Percentiles rank a stretch among this genome's conserved stretches.
Conservation (phyloP, 345 rosid species). For the Kernera saxatilis region DNA sequence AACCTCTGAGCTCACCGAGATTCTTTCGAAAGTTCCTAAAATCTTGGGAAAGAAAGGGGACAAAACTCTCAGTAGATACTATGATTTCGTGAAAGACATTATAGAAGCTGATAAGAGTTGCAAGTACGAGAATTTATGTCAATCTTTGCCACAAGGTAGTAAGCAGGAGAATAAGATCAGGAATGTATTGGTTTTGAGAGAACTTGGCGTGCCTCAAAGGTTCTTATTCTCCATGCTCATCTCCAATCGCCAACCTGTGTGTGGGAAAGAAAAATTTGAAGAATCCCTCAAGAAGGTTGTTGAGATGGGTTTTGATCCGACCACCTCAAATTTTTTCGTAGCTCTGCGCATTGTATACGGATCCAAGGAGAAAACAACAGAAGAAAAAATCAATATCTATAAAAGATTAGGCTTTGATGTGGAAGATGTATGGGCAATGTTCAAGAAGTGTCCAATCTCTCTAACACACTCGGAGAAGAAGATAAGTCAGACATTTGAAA, state of each 20-base stretch:
- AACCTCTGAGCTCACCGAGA: background rate
- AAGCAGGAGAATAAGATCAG: background rate
- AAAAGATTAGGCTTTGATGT: slow-evolving; percentile 29
- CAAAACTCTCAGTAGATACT: background rate
- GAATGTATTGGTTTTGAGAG: slow-evolving; percentile 15
- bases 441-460: slow-evolving; percentile 15
- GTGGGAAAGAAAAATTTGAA: background rate
- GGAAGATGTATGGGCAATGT: slow-evolving; percentile 14
- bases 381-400: background rate
- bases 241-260: background rate
- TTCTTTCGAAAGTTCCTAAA: slow-evolving; percentile 1
- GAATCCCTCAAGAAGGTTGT: background rate
- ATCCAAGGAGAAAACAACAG: background rate
- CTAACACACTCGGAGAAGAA: slow-evolving; percentile 16
- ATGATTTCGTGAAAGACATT: slow-evolving; percentile 9
- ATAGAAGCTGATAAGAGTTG: background rate
- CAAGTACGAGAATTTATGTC: background rate
- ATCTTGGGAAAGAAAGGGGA: slow-evolving; percentile 5
- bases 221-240: background rate
- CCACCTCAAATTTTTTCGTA: background rate
- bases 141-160: background rate
- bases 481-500: background rate
- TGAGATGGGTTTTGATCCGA: slow-evolving; percentile 25
- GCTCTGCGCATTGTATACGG: slow-evolving; percentile 19
- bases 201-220: slow-evolving; percentile 8